Evolutionary conservation across 129 eudicot species (phyloP).

Genomic region (Artemisia argyi): DNA sequence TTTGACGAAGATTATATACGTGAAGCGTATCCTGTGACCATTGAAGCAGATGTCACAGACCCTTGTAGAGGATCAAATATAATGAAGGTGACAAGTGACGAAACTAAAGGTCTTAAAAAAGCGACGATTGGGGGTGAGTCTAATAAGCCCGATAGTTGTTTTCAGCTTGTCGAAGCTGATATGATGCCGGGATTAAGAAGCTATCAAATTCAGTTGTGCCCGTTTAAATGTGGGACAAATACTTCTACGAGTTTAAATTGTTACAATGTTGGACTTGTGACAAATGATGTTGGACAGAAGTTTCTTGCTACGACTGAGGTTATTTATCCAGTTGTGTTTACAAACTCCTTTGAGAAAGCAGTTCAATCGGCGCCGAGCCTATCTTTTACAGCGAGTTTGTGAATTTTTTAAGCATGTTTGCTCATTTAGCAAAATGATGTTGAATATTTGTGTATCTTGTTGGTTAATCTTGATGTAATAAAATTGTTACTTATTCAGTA

Average conservation of each 20-base stretch:
- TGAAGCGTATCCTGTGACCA: slow-evolving; percentile 20
- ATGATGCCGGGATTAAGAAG: slow-evolving; percentile 35
- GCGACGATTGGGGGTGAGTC: slow-evolving; percentile 16
- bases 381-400: no score
- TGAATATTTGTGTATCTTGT: no score
- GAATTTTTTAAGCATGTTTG: no score
- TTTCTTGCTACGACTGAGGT: slow-evolving; percentile 25
- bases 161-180: slow-evolving; percentile 34
- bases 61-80: slow-evolving; percentile 27
- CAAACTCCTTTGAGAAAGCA: not conserved
- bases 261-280: slow-evolving; percentile 23
- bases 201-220: slow-evolving; percentile 32
- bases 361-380: not conserved
- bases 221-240: slow-evolving; percentile 32
- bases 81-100: slow-evolving; percentile 9
- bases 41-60: slow-evolving; percentile 17
- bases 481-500: no score
- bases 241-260: slow-evolving; percentile 13
- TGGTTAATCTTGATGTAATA: no score
- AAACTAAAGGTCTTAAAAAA: not conserved
- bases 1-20: slow-evolving; percentile 26
- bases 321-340: slow-evolving; percentile 29
- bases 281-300: slow-evolving; percentile 1
- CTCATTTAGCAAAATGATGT: no score
- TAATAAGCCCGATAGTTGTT: slow-evolving; percentile 31